phyloP scores from a whole-genome alignment of 2,329 filamentous ascomycete genomes.

The Ascochyta lentis region DNA sequence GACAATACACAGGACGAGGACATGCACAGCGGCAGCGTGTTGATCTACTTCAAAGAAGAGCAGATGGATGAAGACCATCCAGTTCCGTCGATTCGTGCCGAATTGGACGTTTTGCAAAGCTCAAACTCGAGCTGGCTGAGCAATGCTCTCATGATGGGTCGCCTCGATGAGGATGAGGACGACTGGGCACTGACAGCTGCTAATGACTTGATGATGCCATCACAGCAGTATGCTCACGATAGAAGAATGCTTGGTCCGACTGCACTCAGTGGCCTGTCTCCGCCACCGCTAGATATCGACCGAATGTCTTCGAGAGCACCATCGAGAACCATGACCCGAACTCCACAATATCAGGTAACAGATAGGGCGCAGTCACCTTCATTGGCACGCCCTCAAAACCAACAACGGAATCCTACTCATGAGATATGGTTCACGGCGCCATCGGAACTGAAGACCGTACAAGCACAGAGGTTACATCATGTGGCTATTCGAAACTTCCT shows the following conservation, averaged over 20 bases:
- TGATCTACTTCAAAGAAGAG: slow-evolving; percentile 51
- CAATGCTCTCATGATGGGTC: slow-evolving; percentile 46
- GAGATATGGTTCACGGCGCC: slow-evolving; percentile 70
- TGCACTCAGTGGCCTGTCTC: slow-evolving; percentile 33
- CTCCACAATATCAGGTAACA: slow-evolving; percentile 21
- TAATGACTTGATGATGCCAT: slow-evolving; percentile 26
- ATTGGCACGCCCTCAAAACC: slow-evolving; percentile 21
- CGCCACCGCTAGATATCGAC: slow-evolving; percentile 42
- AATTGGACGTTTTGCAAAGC: slow-evolving; percentile 44
- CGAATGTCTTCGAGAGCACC: background rate
- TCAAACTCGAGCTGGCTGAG: slow-evolving; percentile 48
- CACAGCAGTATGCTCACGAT: slow-evolving; percentile 25
- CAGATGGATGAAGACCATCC: slow-evolving; percentile 45
- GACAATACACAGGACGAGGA: slow-evolving; percentile 44
- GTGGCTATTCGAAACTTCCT: slow-evolving; percentile 74
- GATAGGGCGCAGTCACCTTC: slow-evolving; percentile 15
- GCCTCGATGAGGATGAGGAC: slow-evolving; percentile 44
- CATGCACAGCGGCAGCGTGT: slow-evolving; percentile 48
- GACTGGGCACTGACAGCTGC: slow-evolving; percentile 38
- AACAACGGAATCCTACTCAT: slow-evolving; percentile 39
- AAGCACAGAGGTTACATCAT: slow-evolving; percentile 63
- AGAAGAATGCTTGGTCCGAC: slow-evolving; percentile 37
- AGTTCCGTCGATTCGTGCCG: slow-evolving; percentile 44
- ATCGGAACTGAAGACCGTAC: slow-evolving; percentile 52
- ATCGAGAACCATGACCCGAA: background rate